Evolutionary conservation across 306 rosid species (phyloP).

Genomic region (Cucurbita maxima): DNA sequence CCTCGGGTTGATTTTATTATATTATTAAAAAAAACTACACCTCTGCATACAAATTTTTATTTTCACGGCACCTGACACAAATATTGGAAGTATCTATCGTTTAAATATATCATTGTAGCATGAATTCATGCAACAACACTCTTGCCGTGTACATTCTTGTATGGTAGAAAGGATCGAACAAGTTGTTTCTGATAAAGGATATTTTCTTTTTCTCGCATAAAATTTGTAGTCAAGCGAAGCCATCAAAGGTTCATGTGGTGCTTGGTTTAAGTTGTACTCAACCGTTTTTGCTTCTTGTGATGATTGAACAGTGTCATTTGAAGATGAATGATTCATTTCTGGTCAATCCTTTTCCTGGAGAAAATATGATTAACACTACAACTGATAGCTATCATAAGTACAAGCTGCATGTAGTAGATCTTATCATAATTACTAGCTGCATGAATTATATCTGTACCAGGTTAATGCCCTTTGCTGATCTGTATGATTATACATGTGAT

Average conservation of each 20-base stretch:
- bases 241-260: neutral
- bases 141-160: neutral
- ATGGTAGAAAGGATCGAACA: neutral
- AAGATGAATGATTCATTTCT: neutral
- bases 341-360: neutral
- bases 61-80: neutral
- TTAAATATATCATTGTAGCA: neutral
- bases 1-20: neutral
- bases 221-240: neutral
- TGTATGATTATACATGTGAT: neutral
- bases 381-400: neutral
- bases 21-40: neutral
- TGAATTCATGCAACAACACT: neutral
- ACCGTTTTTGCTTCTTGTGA: neutral
- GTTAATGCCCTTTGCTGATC: neutral
- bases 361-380: neutral
- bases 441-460: neutral
- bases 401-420: neutral
- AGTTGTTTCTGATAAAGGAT: neutral
- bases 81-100: neutral
- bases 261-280: neutral
- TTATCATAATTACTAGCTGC: neutral
- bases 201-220: neutral
- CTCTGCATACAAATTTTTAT: neutral
- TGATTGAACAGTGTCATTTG: neutral